These are phyloP conservation scores for Eucalyptus cloeziana DNA, from an alignment of 345 rosid species.

Conservation along the genomic window DNA sequence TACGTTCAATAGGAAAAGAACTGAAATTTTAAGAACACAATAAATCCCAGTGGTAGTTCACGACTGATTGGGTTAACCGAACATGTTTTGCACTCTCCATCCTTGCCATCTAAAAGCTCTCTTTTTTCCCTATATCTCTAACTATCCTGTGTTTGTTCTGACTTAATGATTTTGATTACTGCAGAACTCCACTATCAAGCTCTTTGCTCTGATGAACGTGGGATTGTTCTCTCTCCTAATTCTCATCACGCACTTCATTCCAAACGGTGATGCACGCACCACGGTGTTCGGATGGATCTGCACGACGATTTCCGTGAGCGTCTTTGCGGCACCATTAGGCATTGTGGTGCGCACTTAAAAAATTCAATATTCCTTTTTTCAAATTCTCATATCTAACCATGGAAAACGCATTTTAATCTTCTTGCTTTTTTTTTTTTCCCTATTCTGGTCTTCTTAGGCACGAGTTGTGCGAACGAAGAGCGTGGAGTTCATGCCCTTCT, in stretches of 20 bases:
- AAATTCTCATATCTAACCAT: not conserved
- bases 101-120: not conserved
- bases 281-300: slow-evolving; percentile 83
- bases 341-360: slow-evolving; percentile 31
- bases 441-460: slow-evolving; percentile 15
- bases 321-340: slow-evolving; percentile 79
- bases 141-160: not conserved
- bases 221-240: slow-evolving; percentile 39
- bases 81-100: not conserved
- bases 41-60: not conserved
- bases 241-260: slow-evolving; percentile 23
- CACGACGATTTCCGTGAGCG: slow-evolving; percentile 48
- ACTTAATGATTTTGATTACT: not conserved
- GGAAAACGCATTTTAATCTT: not conserved
- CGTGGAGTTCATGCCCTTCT: slow-evolving; percentile 92
- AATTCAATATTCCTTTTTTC: not conserved
- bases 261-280: not conserved
- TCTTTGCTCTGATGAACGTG: slow-evolving; percentile 38
- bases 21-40: not conserved
- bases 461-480: slow-evolving; percentile 67
- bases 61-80: not conserved
- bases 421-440: not conserved
- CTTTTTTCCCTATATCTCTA: not conserved
- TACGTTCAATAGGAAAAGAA: not conserved
- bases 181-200: slow-evolving; percentile 51